A percentile compares a stretch with the other conserved stretches of the same genome.
phyloP scores from a whole-genome alignment of 257 asterid species.

The Misopates orontium region DNA sequence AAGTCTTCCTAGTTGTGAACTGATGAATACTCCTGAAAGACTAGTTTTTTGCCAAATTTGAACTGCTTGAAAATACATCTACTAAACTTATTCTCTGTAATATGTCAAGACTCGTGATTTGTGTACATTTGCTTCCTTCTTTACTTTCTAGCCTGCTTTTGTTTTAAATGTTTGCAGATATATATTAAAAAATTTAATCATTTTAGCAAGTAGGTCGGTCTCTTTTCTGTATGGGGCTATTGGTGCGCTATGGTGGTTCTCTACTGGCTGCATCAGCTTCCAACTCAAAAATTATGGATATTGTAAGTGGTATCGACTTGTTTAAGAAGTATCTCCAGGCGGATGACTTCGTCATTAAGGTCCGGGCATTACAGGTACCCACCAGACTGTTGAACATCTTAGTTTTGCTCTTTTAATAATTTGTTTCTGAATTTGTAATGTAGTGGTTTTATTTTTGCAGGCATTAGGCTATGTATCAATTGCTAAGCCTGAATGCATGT shows the following conservation, averaged over 20 bases:
- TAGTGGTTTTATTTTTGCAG: slow-evolving; percentile 48
- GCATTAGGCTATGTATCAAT: slow-evolving; percentile 89
- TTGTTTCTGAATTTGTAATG: slow-evolving; percentile 18
- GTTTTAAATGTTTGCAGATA: background rate
- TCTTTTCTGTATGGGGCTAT: slow-evolving; percentile 96
- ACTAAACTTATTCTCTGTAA: too few relatives aligned
- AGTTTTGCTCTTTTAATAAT: background rate
- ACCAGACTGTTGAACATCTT: slow-evolving; percentile 21
- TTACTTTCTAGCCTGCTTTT: background rate
- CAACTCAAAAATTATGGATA: slow-evolving; percentile 57
- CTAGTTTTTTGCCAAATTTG: slow-evolving; percentile 20
- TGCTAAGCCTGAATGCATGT: slow-evolving; percentile 89
- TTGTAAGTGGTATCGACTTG: slow-evolving; percentile 60
- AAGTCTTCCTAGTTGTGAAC: slow-evolving; percentile 1
- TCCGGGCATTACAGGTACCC: slow-evolving; percentile 82
- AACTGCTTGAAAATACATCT: slow-evolving; percentile 18
- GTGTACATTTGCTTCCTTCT: slow-evolving; percentile 15
- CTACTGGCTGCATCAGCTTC: slow-evolving; percentile 55
- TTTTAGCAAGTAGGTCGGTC: slow-evolving; percentile 95
- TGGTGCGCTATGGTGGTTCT: slow-evolving; percentile 86
- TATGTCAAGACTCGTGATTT: slow-evolving; percentile 16
- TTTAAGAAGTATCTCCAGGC: slow-evolving; percentile 89
- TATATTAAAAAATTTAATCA: slow-evolving; percentile 16
- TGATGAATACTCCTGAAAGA: slow-evolving; percentile 6
- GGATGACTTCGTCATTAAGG: slow-evolving; percentile 81